These are phyloP conservation scores for Quercus dentata DNA, from an alignment of 306 rosid species.

Conservation along the genomic window DNA sequence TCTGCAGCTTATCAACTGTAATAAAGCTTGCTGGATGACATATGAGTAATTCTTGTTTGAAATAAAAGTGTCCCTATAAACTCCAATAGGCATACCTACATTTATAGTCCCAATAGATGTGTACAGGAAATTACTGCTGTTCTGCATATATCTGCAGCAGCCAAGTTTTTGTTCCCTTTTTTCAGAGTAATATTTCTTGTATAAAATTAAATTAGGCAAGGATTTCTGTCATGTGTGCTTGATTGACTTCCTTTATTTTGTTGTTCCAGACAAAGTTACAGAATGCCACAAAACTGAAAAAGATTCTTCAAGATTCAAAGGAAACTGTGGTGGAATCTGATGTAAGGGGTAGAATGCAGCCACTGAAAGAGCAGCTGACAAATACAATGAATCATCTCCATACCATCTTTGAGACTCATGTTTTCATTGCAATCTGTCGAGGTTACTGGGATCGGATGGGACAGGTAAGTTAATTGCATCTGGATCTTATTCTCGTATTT, in stretches of 20 bases:
- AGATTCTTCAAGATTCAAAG: slow-evolving; percentile 93
- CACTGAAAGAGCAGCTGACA: slow-evolving; percentile 70
- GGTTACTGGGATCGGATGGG: slow-evolving; percentile 98
- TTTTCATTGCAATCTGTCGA: slow-evolving; percentile 79
- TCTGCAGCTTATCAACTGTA: neutral
- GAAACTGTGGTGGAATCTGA: slow-evolving; percentile 83
- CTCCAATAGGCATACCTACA: neutral
- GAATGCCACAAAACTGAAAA: slow-evolving; percentile 79
- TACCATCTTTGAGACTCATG: slow-evolving; percentile 61
- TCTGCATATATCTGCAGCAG: neutral
- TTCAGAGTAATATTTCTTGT: neutral
- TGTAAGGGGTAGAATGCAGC: slow-evolving; percentile 76
- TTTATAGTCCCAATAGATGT: neutral
- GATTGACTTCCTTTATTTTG: slow-evolving; percentile 16
- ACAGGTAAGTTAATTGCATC: slow-evolving; percentile 47
- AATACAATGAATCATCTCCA: slow-evolving; percentile 71
- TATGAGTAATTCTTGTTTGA: neutral
- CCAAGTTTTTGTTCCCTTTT: neutral
- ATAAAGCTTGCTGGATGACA: neutral
- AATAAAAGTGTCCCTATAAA: neutral
- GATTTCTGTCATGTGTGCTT: slow-evolving; percentile 9
- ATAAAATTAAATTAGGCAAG: neutral
- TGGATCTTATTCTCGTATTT: neutral
- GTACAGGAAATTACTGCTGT: neutral
- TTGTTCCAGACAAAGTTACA: slow-evolving; percentile 75